phyloP scores from a whole-genome alignment of 1,284 basidiomycete species.

The Pseudozyma hubeiensis region DNA sequence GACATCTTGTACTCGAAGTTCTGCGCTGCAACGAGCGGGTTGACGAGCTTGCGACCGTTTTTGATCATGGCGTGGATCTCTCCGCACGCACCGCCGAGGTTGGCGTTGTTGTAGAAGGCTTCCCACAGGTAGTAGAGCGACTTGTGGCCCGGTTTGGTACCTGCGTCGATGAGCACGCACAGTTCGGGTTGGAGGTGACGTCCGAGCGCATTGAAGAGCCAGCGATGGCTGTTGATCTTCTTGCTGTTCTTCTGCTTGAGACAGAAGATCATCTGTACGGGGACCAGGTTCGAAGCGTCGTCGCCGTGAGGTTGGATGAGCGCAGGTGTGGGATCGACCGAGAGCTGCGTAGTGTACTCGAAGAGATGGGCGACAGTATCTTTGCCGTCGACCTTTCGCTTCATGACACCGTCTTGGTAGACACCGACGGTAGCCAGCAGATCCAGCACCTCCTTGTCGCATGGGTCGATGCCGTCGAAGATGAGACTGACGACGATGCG shows the following conservation, averaged over 20 bases:
- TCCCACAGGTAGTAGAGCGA: constrained; percentile 68
- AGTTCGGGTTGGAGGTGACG: constrained; percentile 72
- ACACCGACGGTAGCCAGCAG: constrained; percentile 70
- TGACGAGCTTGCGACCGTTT: constrained; percentile 66
- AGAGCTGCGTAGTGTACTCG: constrained; percentile 74
- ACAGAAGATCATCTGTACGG: constrained; percentile 94
- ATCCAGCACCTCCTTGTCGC: constrained; percentile 79
- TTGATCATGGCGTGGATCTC: constrained; percentile 68
- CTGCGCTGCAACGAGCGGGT: constrained; percentile 77
- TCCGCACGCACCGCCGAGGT: constrained; percentile 67
- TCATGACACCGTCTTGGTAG: constrained; percentile 83
- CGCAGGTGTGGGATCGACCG: constrained; percentile 87
- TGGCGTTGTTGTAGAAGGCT: constrained; percentile 67
- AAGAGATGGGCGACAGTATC: constrained; percentile 87
- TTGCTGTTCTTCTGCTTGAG: constrained; percentile 96
- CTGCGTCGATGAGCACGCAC: constrained; percentile 67
- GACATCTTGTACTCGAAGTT: constrained; percentile 98
- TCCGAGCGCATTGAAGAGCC: constrained; percentile 97
- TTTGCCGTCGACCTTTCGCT: constrained; percentile 87
- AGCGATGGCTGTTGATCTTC: constrained; percentile 75
- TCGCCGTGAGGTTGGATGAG: constrained; percentile 88
- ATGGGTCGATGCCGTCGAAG: constrained; percentile 92
- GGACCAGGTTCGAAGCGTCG: constrained; percentile 83
- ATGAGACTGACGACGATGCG: constrained; percentile 86
- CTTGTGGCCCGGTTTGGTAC: constrained; percentile 67